phyloP scores from a whole-genome alignment of 2,329 filamentous ascomycete genomes.

The Magnaporthiopsis rhizophila region DNA sequence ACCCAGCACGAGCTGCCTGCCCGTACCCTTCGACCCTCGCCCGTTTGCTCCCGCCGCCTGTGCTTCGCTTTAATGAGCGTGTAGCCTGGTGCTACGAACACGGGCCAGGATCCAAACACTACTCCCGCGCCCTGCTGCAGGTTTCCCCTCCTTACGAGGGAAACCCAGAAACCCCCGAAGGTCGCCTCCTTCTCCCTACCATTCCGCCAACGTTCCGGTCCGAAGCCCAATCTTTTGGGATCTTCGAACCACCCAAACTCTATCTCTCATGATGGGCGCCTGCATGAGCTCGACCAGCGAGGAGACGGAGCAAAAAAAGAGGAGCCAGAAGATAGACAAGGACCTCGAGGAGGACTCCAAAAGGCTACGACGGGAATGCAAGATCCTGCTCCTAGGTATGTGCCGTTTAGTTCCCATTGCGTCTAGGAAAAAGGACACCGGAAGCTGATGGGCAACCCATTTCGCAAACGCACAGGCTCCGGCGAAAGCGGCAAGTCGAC shows the following conservation, averaged over 20 bases:
- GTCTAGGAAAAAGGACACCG: neutral
- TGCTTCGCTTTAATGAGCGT: too few relatives aligned
- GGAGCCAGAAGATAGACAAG: slow-evolving; percentile 91
- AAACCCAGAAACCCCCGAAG: too few relatives aligned
- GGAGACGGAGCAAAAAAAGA: slow-evolving; percentile 89
- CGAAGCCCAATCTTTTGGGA: slow-evolving; percentile 6
- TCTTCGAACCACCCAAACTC: neutral
- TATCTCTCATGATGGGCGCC: slow-evolving; percentile 61
- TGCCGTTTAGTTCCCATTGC: slow-evolving; percentile 9
- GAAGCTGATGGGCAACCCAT: neutral
- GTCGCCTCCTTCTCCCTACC: too few relatives aligned
- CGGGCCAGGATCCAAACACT: too few relatives aligned
- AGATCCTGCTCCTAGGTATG: slow-evolving; percentile 89
- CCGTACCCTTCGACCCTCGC: too few relatives aligned
- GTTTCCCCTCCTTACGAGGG: too few relatives aligned
- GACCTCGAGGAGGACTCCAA: slow-evolving; percentile 91
- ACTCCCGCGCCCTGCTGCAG: too few relatives aligned
- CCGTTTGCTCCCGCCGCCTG: too few relatives aligned
- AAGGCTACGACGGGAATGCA: slow-evolving; percentile 92
- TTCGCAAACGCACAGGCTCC: slow-evolving; percentile 54
- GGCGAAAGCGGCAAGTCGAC: slow-evolving; percentile 98
- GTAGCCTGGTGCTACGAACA: too few relatives aligned
- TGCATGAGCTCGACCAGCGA: slow-evolving; percentile 87
- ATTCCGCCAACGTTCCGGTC: neutral
- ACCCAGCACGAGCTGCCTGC: too few relatives aligned